Evolutionary conservation across 2,329 filamentous ascomycete species (phyloP), one percentile per base, ranked within the genome.

Genomic region (Neospermospora avenae): DNA sequence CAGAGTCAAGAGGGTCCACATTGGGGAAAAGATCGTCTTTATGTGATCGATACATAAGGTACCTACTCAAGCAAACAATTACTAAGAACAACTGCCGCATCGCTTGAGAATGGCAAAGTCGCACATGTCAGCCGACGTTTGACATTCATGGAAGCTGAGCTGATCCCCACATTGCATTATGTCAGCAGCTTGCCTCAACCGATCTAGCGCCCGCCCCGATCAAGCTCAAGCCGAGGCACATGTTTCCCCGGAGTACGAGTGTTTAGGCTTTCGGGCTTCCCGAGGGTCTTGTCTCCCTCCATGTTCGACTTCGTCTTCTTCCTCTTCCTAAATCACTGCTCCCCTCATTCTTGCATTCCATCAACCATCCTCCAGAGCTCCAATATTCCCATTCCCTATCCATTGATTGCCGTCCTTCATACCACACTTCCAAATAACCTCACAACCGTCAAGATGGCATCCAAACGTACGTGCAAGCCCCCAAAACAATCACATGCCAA

Each of bases 381-480:
- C 14, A 49, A 35, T 16, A 34, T 31, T 20, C 18, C 8, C 25
- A 31, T 37, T 59, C 39, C 35, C 48, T 31, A 14, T 35, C 53
- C 11, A 59, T 56, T 48, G 41, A 48, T 46, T 41, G 45, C 25
- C 59, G n/a, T 31, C 37, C 28, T 44, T 16, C 39, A 34, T 39
- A 8, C 45, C 46, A 55, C 52, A 53, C 56, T 46, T 62, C 61
- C 59, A 58, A 44, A 35, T 55, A 58, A 58, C 57, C 60, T 52
- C 57, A 55, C 55, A 59, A 51, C 49, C 63, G 60, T 59, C 75
- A 77, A 65, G 67, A 93, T 93, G 89, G 87, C 89, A 67, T 91
- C 89, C 77, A 87, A 89, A 77, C 90, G 90, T 93, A 85, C 75
- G 89, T 68, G 18, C 44, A 48, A 48, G 41, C 44, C 41, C 14